A percentile compares a stretch with the other conserved stretches of the same genome.
phyloP scores from a whole-genome alignment of 305 asterid species.

The Ajuga reptans region DNA sequence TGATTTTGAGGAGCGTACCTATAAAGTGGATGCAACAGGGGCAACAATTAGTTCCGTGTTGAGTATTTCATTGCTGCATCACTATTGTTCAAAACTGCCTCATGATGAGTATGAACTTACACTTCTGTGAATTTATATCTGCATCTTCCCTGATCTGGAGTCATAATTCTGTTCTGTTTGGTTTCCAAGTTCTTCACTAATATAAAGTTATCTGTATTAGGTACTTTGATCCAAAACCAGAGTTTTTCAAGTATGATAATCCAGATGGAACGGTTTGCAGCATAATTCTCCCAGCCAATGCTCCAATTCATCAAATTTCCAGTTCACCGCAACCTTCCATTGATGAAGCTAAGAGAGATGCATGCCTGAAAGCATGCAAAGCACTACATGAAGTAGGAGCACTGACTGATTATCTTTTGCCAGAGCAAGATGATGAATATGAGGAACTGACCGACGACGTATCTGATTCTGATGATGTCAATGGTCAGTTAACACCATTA shows the following conservation, averaged over 20 bases:
- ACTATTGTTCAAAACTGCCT: slow-evolving; percentile 84
- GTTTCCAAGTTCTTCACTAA: background rate
- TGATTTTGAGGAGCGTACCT: slow-evolving; percentile 56
- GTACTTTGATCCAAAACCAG: slow-evolving; percentile 72
- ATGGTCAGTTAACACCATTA: slow-evolving; percentile 42
- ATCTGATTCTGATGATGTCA: slow-evolving; percentile 52
- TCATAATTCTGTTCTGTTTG: slow-evolving; percentile 14
- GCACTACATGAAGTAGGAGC: slow-evolving; percentile 82
- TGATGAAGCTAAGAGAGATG: slow-evolving; percentile 79
- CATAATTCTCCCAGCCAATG: slow-evolving; percentile 78
- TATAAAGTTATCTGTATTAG: slow-evolving; percentile 34
- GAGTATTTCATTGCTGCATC: slow-evolving; percentile 82
- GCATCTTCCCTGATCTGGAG: background rate
- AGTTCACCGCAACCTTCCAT: slow-evolving; percentile 60
- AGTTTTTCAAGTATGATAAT: slow-evolving; percentile 58
- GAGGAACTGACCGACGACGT: slow-evolving; percentile 41
- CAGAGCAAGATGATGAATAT: slow-evolving; percentile 48
- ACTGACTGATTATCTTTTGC: slow-evolving; percentile 84
- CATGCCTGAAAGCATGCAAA: slow-evolving; percentile 89
- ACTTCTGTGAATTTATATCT: slow-evolving; percentile 20
- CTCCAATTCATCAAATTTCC: slow-evolving; percentile 63
- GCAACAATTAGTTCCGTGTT: slow-evolving; percentile 73
- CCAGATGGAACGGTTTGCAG: slow-evolving; percentile 66
- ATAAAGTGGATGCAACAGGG: slow-evolving; percentile 68
- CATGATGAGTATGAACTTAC: slow-evolving; percentile 79